Percentiles rank a stretch among this genome's conserved stretches.
Evolutionary conservation across 1,284 basidiomycete genomes (phyloP).

Genomic region (Cutaneotrichosporon dermatis): DNA sequence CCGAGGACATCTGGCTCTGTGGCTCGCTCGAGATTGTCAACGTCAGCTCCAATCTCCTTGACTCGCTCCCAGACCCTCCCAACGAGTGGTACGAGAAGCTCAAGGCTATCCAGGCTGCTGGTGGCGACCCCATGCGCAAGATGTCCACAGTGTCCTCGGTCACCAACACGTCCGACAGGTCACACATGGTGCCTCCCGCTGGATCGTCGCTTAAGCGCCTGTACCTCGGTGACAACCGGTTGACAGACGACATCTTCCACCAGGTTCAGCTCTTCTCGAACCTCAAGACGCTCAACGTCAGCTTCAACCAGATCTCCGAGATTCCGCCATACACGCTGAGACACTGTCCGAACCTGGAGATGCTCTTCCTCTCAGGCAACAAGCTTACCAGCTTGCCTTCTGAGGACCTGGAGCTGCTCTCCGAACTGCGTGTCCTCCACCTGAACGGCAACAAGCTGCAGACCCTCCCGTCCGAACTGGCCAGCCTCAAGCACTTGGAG

Average conservation of each 20-base stretch:
- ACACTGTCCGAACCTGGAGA: slow-evolving; percentile 65
- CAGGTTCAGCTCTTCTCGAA: slow-evolving; percentile 69
- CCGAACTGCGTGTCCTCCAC: slow-evolving; percentile 68
- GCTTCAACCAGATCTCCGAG: slow-evolving; percentile 93
- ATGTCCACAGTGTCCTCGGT: slow-evolving; percentile 50
- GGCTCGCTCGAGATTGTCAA: slow-evolving; percentile 71
- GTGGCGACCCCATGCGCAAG: slow-evolving; percentile 20
- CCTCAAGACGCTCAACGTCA: slow-evolving; percentile 80
- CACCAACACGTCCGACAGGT: slow-evolving; percentile 52
- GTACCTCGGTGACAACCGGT: slow-evolving; percentile 83
- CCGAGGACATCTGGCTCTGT: slow-evolving; percentile 79
- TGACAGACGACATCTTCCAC: slow-evolving; percentile 76
- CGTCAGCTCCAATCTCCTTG: slow-evolving; percentile 81
- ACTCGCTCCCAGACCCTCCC: slow-evolving; percentile 66
- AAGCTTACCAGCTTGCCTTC: slow-evolving; percentile 83
- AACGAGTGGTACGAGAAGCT: slow-evolving; percentile 28
- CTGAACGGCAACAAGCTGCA: slow-evolving; percentile 93
- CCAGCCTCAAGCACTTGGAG: slow-evolving; percentile 72
- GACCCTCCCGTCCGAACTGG: slow-evolving; percentile 85
- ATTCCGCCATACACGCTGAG: slow-evolving; percentile 73
- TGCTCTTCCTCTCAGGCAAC: slow-evolving; percentile 91
- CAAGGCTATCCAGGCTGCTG: slow-evolving; percentile 12
- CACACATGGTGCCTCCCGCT: slow-evolving; percentile 15
- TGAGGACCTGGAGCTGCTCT: slow-evolving; percentile 72
- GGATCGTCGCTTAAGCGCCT: slow-evolving; percentile 52